These are phyloP conservation scores for Fomitiporia mediterranea DNA, from an alignment of 1,284 basidiomycete genomes.

Conservation along the genomic window DNA sequence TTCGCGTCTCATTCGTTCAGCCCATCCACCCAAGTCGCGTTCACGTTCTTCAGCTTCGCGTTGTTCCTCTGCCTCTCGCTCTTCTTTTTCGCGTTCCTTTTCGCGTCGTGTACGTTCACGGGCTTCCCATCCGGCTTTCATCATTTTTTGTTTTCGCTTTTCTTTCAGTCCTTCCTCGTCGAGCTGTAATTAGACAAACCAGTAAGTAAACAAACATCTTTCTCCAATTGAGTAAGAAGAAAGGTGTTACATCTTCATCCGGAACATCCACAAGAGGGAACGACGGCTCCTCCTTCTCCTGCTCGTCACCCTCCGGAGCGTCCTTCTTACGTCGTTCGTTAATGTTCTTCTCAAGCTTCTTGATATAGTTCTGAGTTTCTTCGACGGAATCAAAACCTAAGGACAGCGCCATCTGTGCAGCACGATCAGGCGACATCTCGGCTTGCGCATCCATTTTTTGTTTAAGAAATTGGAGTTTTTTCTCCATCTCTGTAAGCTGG, in stretches of 20 bases:
- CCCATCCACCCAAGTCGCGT: conserved; percentile 69
- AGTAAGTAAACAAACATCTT: not conserved
- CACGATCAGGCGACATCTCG: conserved; percentile 73
- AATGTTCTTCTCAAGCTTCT: conserved; percentile 67
- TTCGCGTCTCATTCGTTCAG: conserved; percentile 62
- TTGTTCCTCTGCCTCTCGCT: conserved; percentile 67
- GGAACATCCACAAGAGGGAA: conserved; percentile 91
- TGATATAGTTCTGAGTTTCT: conserved; percentile 65
- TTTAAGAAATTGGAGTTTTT: conserved; percentile 71
- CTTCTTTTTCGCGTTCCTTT: conserved; percentile 80
- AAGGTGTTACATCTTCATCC: conserved; percentile 70
- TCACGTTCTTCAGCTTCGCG: conserved; percentile 79
- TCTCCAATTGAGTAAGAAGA: not conserved
- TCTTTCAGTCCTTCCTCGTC: conserved; percentile 94
- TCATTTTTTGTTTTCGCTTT: conserved; percentile 88
- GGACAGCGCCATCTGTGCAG: conserved; percentile 56
- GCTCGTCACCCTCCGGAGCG: conserved; percentile 55
- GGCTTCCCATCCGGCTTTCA: conserved; percentile 96
- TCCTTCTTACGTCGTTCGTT: conserved; percentile 74
- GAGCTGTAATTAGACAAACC: conserved; percentile 47
- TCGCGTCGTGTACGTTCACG: conserved; percentile 82
- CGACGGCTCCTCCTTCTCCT: conserved; percentile 66
- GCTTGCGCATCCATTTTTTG: conserved; percentile 62
- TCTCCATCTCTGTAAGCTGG: conserved; percentile 76
- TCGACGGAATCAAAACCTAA: conserved; percentile 76